phyloP scores from a whole-genome alignment of 306 rosid genomes.

The Bauhinia variegata region DNA sequence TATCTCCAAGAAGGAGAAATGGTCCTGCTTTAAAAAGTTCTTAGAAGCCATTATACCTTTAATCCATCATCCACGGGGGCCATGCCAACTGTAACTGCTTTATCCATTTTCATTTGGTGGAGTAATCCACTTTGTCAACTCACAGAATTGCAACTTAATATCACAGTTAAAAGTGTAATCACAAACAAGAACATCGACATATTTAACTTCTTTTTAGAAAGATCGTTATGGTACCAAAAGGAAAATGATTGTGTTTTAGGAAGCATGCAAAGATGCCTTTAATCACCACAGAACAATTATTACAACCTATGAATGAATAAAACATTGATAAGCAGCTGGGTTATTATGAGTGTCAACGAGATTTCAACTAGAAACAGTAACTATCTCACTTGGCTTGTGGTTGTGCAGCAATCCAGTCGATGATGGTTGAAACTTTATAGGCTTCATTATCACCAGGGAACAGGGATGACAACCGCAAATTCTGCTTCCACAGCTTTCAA shows the following conservation, averaged over 20 bases:
- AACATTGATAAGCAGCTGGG: constrained; percentile 34
- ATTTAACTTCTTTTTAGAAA: constrained; percentile 54
- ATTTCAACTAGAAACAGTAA: constrained; percentile 48
- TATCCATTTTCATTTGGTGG: constrained; percentile 43
- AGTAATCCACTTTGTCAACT: constrained; percentile 43
- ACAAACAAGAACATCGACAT: constrained; percentile 39
- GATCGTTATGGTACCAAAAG: constrained; percentile 65
- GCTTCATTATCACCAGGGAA: constrained; percentile 18
- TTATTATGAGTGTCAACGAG: constrained; percentile 38
- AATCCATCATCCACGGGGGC: constrained; percentile 39
- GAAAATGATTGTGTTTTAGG: constrained; percentile 58
- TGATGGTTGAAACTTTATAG: constrained; percentile 36
- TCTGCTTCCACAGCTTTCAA: constrained; percentile 29
- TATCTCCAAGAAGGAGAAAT: constrained; percentile 31
- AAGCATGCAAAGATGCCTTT: constrained; percentile 53
- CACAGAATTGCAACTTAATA: constrained; percentile 51
- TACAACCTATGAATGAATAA: constrained; percentile 40
- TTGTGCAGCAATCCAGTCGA: constrained; percentile 38
- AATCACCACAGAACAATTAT: constrained; percentile 51
- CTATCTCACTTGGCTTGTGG: constrained; percentile 39
- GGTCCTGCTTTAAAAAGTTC: constrained; percentile 30
- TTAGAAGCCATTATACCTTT: constrained; percentile 29
- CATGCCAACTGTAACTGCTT: constrained; percentile 27
- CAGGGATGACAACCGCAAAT: constrained; percentile 29
- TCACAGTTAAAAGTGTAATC: constrained; percentile 49